Evolutionary conservation across 768 basidiomycete genomes (phyloP).

Genomic region (Peribolospora baueri): DNA sequence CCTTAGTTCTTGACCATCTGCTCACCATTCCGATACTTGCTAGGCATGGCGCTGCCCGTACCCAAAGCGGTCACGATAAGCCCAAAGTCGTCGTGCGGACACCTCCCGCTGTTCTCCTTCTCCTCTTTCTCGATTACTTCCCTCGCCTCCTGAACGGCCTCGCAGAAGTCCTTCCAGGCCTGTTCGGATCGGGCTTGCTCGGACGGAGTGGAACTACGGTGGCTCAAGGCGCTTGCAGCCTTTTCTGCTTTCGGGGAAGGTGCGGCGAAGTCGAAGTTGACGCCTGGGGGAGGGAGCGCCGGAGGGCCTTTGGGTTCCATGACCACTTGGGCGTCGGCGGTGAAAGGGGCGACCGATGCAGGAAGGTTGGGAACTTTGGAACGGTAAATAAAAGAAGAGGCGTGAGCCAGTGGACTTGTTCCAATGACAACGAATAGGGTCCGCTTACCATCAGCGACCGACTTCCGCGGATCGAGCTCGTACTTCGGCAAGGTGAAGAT

Average conservation of each 20-base stretch:
- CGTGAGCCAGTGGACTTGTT: not conserved
- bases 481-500: slow-evolving; percentile 50
- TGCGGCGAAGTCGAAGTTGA: slow-evolving; percentile 4
- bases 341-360: no score
- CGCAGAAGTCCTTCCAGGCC: slow-evolving; percentile 10
- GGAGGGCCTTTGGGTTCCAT: not conserved
- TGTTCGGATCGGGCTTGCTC: not conserved
- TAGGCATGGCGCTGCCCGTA: slow-evolving; percentile 66
- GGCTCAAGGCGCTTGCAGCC: slow-evolving; percentile 1
- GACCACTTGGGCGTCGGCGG: no score
- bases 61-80: slow-evolving; percentile 55
- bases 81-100: slow-evolving; percentile 28
- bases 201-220: not conserved
- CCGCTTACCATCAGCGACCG: slow-evolving; percentile 13
- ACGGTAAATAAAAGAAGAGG: slow-evolving; percentile 14
- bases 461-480: slow-evolving; percentile 20
- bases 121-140: not conserved
- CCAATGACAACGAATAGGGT: not conserved
- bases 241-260: not conserved
- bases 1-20: not conserved
- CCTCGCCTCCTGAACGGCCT: slow-evolving; percentile 16
- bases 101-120: not conserved
- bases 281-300: not conserved
- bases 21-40: slow-evolving; percentile 65
- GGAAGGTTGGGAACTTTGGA: slow-evolving; percentile 5